A percentile compares a stretch with the other conserved stretches of the same genome.
phyloP scores from a whole-genome alignment of 495 filamentous ascomycete species.

The Tuber indicum region DNA sequence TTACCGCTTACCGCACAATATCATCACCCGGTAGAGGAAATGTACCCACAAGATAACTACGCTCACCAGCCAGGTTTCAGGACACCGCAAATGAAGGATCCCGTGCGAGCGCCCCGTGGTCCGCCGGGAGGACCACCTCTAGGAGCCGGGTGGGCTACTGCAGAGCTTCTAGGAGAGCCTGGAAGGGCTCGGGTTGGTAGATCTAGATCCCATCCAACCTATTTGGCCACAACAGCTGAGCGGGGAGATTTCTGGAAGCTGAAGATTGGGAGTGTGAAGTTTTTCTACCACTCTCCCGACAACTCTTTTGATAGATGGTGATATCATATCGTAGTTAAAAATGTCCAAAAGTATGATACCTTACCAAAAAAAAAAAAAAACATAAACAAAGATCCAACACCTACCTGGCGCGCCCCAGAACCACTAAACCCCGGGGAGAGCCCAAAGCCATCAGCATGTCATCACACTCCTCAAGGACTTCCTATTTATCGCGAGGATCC shows the following conservation, averaged over 20 bases:
- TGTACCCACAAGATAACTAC: neutral
- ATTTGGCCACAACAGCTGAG: conserved; percentile 64
- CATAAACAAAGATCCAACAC: conserved; percentile 51
- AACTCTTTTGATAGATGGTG: conserved; percentile 33
- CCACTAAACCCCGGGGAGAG: conserved; percentile 54
- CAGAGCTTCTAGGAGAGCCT: conserved; percentile 62
- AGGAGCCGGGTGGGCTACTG: conserved; percentile 54
- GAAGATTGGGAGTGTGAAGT: conserved; percentile 54
- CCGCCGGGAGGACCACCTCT: conserved; percentile 56
- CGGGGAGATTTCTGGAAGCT: conserved; percentile 48
- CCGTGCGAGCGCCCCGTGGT: conserved; percentile 51
- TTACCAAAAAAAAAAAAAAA: conserved; percentile 53
- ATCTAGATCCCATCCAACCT: conserved; percentile 67
- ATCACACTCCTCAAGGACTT: conserved; percentile 45
- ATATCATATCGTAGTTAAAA: conserved; percentile 39
- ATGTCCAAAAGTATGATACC: conserved; percentile 42
- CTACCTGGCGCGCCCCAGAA: conserved; percentile 50
- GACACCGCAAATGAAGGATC: conserved; percentile 52
- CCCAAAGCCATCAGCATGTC: conserved; percentile 54
- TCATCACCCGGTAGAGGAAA: neutral
- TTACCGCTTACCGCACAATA: neutral
- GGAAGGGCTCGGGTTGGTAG: conserved; percentile 55
- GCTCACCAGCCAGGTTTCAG: conserved; percentile 51
- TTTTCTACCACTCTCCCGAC: conserved; percentile 29
- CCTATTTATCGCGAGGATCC: conserved; percentile 39